These are phyloP conservation scores for Verticillium isaacii DNA, from an alignment of 2,329 filamentous ascomycete genomes.

Conservation along the genomic window DNA sequence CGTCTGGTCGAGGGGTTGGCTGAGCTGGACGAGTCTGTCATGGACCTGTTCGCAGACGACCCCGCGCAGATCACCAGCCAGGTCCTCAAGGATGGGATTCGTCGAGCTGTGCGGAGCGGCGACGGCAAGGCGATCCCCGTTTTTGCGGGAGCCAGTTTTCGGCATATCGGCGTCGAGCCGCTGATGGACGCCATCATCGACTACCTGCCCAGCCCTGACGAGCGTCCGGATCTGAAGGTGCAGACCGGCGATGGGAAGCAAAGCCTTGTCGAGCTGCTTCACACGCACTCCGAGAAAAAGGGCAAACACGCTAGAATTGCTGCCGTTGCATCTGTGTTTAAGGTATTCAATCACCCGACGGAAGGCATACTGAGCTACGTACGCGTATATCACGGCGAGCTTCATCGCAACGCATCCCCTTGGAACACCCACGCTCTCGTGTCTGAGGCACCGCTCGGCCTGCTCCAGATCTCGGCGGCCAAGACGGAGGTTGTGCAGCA, in stretches of 20 bases:
- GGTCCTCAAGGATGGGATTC: constrained; percentile 68
- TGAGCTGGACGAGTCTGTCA: constrained; percentile 81
- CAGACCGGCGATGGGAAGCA: constrained; percentile 58
- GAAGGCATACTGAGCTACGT: constrained; percentile 89
- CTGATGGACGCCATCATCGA: constrained; percentile 85
- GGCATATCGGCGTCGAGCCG: constrained; percentile 90
- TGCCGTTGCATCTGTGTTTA: constrained; percentile 72
- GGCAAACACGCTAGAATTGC: constrained; percentile 27
- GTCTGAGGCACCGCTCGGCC: constrained; percentile 74
- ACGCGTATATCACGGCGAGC: constrained; percentile 79
- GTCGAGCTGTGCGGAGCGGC: constrained; percentile 63
- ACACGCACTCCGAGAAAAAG: constrained; percentile 24
- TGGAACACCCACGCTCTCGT: constrained; percentile 83
- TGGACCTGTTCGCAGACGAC: constrained; percentile 77
- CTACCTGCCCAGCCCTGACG: constrained; percentile 76
- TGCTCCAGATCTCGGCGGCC: constrained; percentile 85
- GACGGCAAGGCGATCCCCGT: constrained; percentile 76
- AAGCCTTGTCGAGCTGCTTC: constrained; percentile 23
- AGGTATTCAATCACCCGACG: constrained; percentile 84
- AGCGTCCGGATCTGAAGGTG: constrained; percentile 75
- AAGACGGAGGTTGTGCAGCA: constrained; percentile 80
- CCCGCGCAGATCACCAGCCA: constrained; percentile 67
- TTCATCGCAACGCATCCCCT: constrained; percentile 68
- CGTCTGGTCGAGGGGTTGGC: constrained; percentile 79
- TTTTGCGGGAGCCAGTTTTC: constrained; percentile 88